These are phyloP conservation scores for Wickerhamiella siamensis DNA, from an alignment of 805 yeast genomes.

Conservation along the genomic window DNA sequence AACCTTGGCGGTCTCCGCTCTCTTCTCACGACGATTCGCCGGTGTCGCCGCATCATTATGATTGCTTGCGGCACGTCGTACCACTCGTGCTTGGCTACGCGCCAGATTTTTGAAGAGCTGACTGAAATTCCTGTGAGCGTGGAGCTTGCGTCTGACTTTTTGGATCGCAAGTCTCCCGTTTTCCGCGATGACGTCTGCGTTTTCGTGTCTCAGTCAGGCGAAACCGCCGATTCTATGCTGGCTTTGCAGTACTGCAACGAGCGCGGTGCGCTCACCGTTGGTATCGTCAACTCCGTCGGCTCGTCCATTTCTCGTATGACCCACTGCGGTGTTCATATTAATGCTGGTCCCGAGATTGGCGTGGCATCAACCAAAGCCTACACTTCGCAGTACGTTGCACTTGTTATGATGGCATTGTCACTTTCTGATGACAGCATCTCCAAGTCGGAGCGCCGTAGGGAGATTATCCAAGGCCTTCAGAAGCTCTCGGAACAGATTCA, in stretches of 20 bases:
- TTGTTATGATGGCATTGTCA: slow-evolving; percentile 93
- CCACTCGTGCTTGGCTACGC: slow-evolving; percentile 94
- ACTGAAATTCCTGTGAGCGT: slow-evolving; percentile 41
- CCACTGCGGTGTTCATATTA: slow-evolving; percentile 98
- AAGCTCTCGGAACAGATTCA: slow-evolving; percentile 75
- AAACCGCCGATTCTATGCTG: slow-evolving; percentile 93
- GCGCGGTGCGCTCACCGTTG: slow-evolving; percentile 93
- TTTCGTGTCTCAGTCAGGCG: slow-evolving; percentile 97
- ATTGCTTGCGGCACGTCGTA: slow-evolving; percentile 99
- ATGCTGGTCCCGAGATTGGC: slow-evolving; percentile 99
- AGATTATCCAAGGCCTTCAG: slow-evolving; percentile 75
- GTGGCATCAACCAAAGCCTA: slow-evolving; percentile 98
- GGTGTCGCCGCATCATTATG: slow-evolving; percentile 92
- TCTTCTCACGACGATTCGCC: slow-evolving; percentile 74
- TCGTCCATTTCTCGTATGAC: slow-evolving; percentile 93
- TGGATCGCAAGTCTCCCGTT: slow-evolving; percentile 91
- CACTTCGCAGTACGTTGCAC: slow-evolving; percentile 94
- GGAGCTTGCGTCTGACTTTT: slow-evolving; percentile 25
- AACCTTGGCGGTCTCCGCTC: slow-evolving; percentile 82
- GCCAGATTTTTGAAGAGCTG: slow-evolving; percentile 91
- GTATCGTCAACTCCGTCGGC: slow-evolving; percentile 95
- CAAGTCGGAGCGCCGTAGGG: slow-evolving; percentile 56
- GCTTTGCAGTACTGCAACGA: slow-evolving; percentile 92
- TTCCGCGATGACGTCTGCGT: slow-evolving; percentile 96
- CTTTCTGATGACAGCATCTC: slow-evolving; percentile 84